Evolutionary conservation across 495 filamentous ascomycete genomes (phyloP).

Genomic region (Rhizodiscina lignyota): DNA sequence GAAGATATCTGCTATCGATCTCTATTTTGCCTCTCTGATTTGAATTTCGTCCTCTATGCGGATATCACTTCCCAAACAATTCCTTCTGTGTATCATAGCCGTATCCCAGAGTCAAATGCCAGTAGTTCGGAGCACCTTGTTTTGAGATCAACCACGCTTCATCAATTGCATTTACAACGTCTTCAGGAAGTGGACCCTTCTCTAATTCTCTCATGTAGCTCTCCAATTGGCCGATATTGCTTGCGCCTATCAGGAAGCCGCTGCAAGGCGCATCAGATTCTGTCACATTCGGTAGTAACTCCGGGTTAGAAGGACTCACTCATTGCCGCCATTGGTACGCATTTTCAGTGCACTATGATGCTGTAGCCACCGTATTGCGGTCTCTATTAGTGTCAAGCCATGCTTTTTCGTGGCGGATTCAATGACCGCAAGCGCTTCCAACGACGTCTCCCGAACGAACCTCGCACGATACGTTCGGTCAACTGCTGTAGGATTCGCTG

Average conservation of each 20-base stretch:
- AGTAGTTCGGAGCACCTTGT: no score
- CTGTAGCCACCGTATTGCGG: conserved; percentile 59
- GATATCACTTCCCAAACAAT: no score
- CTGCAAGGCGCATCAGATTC: conserved; percentile 36
- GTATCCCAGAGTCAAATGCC: no score
- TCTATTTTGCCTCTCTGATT: no score
- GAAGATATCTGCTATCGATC: no score
- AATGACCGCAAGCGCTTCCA: conserved; percentile 54
- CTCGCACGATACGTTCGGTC: conserved; percentile 42
- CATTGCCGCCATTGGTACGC: conserved; percentile 15
- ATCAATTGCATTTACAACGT: conserved; percentile 26
- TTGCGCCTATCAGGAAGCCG: conserved; percentile 35
- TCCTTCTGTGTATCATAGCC: no score
- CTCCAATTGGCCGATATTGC: conserved; percentile 28
- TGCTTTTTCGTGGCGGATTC: conserved; percentile 58
- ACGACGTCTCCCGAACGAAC: conserved; percentile 64
- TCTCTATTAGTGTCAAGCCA: conserved; percentile 60
- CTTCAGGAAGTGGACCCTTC: conserved; percentile 31
- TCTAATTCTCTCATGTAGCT: conserved; percentile 29
- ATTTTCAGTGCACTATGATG: conserved; percentile 65
- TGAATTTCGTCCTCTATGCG: no score
- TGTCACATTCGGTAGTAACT: conserved; percentile 29
- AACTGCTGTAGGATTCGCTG: conserved; percentile 10
- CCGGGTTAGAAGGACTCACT: conserved; percentile 25
- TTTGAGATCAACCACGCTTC: no score